A percentile compares a stretch with the other conserved stretches of the same genome.
Evolutionary conservation across 768 basidiomycete species (phyloP).

Genomic region (Suillus brevipes): DNA sequence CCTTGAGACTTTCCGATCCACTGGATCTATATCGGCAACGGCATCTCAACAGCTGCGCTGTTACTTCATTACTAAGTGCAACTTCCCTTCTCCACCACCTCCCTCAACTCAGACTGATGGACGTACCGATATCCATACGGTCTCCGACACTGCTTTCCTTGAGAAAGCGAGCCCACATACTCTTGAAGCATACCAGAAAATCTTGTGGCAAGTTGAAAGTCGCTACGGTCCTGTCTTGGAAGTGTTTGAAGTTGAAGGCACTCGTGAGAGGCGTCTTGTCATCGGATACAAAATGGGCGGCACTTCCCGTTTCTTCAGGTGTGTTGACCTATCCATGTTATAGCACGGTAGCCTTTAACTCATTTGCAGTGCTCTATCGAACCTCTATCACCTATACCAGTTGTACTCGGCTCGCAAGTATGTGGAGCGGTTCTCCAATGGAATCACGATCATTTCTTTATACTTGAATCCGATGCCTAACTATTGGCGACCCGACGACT

Average conservation of each 20-base stretch:
- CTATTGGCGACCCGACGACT: too few relatives aligned
- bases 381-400: slow-evolving; percentile 96
- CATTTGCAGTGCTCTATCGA: slow-evolving; percentile 73
- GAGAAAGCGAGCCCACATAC: slow-evolving; percentile 95
- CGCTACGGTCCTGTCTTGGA: slow-evolving; percentile 94
- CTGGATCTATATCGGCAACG: slow-evolving; percentile 83
- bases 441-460: slow-evolving; percentile 90
- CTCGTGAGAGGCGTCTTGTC: too few relatives aligned
- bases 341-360: slow-evolving; percentile 13
- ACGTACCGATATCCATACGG: too few relatives aligned
- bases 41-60: slow-evolving; percentile 93
- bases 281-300: too few relatives aligned
- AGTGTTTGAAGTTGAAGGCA: slow-evolving; percentile 93
- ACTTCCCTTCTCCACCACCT: slow-evolving; percentile 69
- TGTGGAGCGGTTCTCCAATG: slow-evolving; percentile 97
- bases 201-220: slow-evolving; percentile 85
- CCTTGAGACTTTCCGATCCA: slow-evolving; percentile 92
- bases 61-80: slow-evolving; percentile 93
- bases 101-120: too few relatives aligned
- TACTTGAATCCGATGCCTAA: slow-evolving; percentile 92
- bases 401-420: slow-evolving; percentile 96
- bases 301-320: too few relatives aligned
- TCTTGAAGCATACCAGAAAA: slow-evolving; percentile 84
- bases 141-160: slow-evolving; percentile 87
- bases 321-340: background rate